A percentile compares a stretch with the other conserved stretches of the same genome.
phyloP scores from a whole-genome alignment of 345 rosid genomes.

The Populus davidiana region DNA sequence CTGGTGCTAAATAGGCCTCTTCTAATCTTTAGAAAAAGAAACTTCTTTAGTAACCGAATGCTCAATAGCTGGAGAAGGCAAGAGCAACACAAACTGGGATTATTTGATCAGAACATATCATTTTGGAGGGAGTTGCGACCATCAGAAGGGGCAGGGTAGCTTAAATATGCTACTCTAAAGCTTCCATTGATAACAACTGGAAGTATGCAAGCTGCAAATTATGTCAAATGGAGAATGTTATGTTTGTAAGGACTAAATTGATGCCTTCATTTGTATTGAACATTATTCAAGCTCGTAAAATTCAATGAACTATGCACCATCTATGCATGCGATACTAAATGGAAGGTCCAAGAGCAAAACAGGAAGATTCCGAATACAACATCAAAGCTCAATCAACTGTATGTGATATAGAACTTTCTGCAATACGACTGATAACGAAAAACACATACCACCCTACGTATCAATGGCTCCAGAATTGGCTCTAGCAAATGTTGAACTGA shows the following conservation, averaged over 20 bases:
- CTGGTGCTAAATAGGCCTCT: neutral
- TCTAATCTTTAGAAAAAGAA: neutral
- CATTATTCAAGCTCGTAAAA: neutral
- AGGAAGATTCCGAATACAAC: neutral
- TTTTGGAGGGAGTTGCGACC: neutral
- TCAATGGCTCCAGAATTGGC: conserved; percentile 87
- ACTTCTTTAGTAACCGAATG: neutral
- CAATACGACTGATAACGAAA: neutral
- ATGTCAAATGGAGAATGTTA: neutral
- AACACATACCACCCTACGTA: conserved; percentile 84
- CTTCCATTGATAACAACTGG: neutral
- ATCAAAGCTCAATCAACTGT: neutral
- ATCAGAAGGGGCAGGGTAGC: neutral
- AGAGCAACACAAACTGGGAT: neutral
- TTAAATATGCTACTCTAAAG: neutral
- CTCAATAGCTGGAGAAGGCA: neutral
- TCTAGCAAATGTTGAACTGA: conserved; percentile 71
- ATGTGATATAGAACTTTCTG: neutral
- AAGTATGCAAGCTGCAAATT: neutral
- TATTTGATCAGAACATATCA: neutral
- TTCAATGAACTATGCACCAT: neutral
- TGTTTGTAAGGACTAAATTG: neutral
- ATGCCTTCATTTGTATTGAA: neutral
- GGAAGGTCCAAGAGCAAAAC: neutral
- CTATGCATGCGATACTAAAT: neutral